Evolutionary conservation across 2,329 filamentous ascomycete species (phyloP).

Genomic region (Colletotrichum noveboracense): DNA sequence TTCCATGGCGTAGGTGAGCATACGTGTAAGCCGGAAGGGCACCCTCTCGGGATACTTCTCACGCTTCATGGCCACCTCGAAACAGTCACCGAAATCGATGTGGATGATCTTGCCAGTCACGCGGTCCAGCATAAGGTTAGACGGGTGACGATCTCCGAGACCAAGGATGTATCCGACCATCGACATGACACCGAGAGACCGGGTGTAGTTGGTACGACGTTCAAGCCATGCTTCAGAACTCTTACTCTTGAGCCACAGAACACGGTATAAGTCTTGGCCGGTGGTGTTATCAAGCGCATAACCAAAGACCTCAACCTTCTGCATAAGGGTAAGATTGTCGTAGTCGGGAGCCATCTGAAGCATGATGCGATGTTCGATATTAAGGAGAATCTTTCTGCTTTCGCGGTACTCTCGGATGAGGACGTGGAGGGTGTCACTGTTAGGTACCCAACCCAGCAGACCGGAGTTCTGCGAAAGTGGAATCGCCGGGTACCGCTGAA

Average conservation of each 20-base stretch:
- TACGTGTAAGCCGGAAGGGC: conserved; percentile 95
- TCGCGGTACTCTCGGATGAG: conserved; percentile 98
- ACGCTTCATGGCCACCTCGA: conserved; percentile 98
- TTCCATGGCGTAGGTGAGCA: conserved; percentile 99
- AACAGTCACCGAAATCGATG: conserved; percentile 99
- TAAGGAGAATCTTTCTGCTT: conserved; percentile 94
- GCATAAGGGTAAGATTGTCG: conserved; percentile 98
- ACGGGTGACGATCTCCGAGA: conserved; percentile 94
- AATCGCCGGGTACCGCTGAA: conserved; percentile 96
- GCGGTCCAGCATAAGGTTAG: conserved; percentile 96
- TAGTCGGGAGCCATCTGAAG: conserved; percentile 99
- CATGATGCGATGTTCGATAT: conserved; percentile 99
- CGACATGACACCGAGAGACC: conserved; percentile 98
- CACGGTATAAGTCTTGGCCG: conserved; percentile 95
- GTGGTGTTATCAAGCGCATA: conserved; percentile 99
- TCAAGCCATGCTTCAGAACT: conserved; percentile 98
- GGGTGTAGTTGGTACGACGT: conserved; percentile 96
- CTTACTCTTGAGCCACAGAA: conserved; percentile 98
- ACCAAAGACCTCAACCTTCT: conserved; percentile 99
- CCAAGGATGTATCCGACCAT: conserved; percentile 99
- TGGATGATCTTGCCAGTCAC: conserved; percentile 97
- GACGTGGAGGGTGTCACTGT: conserved; percentile 96
- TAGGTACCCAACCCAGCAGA: conserved; percentile 93
- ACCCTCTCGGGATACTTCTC: conserved; percentile 99
- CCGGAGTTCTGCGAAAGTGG: conserved; percentile 96